Evolutionary conservation across 192 early-diverging fungal species (phyloP), one percentile per base, ranked within the genome.

Genomic region (Pecoramyces ruminantium): DNA sequence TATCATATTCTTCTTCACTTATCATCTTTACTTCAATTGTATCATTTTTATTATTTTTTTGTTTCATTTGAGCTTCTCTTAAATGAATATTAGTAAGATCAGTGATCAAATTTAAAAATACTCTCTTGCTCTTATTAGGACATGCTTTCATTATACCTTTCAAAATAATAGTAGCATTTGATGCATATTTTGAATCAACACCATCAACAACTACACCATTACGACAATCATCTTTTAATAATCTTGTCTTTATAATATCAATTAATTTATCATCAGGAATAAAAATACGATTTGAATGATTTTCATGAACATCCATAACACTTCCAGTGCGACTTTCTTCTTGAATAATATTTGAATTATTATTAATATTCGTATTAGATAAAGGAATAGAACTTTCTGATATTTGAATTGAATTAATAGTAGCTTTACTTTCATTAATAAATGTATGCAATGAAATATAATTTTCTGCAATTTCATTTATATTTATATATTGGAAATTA

Each of bases 1-100:
- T 79, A 79, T 91, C 90, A 80, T 91, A 91, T 78, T 90, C 89
- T 77, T 88, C 87, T 80, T 91, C 90, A 25, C 83, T 40, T 1
- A 91, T 78, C 39, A 88, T 86, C 42, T 87, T 84, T 18, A 89
- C 82, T 29, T 86, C 82, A 11, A 85, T 38, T n/a, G 28, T 3
- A 28, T 85, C 88, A 21, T 83, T 40, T 29, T 91, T 87, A 80
- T 88, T 88, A 21, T 86, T 86, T 5, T 77, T 84, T 4, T 78
- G 34, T 2, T 77, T 29, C 30, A 84, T 80, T 78, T 85, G 82
- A 15, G 78, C 78, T 67, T 78, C 77, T 27, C 79, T 79, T 79
- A 90, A 88, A 4, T 89, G 81, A 38, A 88, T 88, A 28, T 84
- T 82, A 29, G 89, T 88, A 29, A 88, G 85, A 13, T 78, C 28